Base-by-base conservation (phyloP, 352 stramenopile genomes). In the Aphanomyces cochlioides region DNA sequence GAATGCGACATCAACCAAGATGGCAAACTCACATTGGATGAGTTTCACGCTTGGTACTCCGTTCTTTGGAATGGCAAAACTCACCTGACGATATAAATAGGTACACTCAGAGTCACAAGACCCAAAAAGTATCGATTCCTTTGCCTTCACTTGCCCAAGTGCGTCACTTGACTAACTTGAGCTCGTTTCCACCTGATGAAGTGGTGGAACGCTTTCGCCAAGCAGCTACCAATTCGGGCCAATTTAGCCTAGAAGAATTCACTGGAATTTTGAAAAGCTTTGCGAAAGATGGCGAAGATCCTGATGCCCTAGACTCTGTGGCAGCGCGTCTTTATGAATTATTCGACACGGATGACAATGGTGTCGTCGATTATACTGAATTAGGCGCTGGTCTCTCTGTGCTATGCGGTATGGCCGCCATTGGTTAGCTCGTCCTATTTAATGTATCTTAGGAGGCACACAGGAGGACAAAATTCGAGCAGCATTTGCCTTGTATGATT, bases 1-100 rank as follows among this genome's bases (percentile, higher is more conserved):
- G 61, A 77, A 5, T 65, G 56, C 21, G 72, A 78, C 43, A 48
- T 65, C n/a, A 50, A 79, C 37, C 19, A 48, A 2, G 63, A 79
- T 39, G 57, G 67, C 15, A 72, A 75, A 57, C 66, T 78, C 64
- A 58, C 47, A 38, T 73, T 76, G 38, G 68, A 69, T n/a, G 67
- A 78, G 5, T 96, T 64, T 78, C 81, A 84, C 15, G 76, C 84
- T 28, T 96, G 89, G 89, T 96, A 93, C 65, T 84, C 75, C 69
- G 84, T 80, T 5, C 38, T 66, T 56, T 39, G 34, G 38, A 19
- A 28, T 28, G 28, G 28, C 28, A 28, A 28, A 28, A 28, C 28
- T 50, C 43, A 50, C 17, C 17, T n/a, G 43, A n/a, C 43, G 43
- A n/a, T 50, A 1, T 2, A 50, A n/a, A 12, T 50, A 50, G 43